Conservation (phyloP, 345 rosid species). For the Alliaria petiolata region DNA sequence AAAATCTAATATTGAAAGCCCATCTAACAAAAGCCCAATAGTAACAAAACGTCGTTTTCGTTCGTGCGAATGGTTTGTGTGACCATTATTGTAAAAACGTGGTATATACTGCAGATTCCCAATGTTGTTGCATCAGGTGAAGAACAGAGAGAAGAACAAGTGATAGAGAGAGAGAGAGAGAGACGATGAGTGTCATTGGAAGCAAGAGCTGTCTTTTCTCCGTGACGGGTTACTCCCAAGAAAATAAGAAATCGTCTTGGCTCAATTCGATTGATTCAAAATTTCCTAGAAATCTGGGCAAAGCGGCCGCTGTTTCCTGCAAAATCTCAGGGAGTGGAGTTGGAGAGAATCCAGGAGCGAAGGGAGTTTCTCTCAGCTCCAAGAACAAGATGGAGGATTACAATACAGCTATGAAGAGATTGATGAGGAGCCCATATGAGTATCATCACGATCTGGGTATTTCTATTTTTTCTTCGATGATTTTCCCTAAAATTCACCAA, state of each 20-base stretch:
- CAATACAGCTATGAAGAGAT: constrained; percentile 75
- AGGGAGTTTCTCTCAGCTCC: constrained; percentile 35
- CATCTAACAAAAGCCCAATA: background rate
- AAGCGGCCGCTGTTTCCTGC: constrained; percentile 37
- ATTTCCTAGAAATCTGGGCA: constrained; percentile 23
- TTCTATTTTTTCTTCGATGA: background rate
- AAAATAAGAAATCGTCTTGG: constrained; percentile 11
- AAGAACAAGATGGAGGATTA: constrained; percentile 62
- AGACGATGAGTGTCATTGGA: constrained; percentile 34
- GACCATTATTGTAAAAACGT: constrained; percentile 14
- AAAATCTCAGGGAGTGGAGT: constrained; percentile 42
- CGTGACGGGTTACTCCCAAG: constrained; percentile 6
- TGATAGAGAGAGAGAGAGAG: background rate
- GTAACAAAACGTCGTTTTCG: background rate
- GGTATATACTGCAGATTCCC: constrained; percentile 13
- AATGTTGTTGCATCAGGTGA: constrained; percentile 25
- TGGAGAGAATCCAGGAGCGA: constrained; percentile 31
- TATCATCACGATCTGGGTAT: constrained; percentile 92
- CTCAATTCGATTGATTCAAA: constrained; percentile 11
- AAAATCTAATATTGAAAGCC: background rate
- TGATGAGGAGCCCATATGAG: constrained; percentile 91
- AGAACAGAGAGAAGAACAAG: background rate
- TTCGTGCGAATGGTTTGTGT: background rate
- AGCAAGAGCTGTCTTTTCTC: constrained; percentile 36
- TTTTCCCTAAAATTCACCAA: background rate